Percentiles rank a stretch among this genome's conserved stretches.
Conservation (phyloP, 768 basidiomycete species). For the Kwoniella dejecticola region DNA sequence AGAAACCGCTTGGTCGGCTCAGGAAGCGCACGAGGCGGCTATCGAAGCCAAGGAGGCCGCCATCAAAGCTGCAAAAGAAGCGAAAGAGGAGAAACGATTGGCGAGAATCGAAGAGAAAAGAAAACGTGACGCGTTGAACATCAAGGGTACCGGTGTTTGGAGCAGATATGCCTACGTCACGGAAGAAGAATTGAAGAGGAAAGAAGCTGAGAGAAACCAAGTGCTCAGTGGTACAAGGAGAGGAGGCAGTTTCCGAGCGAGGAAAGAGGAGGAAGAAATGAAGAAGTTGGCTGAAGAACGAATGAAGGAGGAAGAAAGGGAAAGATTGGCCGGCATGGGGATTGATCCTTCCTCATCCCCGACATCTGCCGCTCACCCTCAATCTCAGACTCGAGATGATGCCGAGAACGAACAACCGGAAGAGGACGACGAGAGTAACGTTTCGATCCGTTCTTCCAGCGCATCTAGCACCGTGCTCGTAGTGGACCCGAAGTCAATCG, state of each 20-base stretch:
- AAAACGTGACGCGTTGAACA: conserved; percentile 25
- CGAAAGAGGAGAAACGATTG: conserved; percentile 28
- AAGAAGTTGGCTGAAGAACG: conserved; percentile 25
- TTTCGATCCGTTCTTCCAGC: not conserved
- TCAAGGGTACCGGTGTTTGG: conserved; percentile 48
- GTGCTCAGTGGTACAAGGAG: conserved; percentile 35
- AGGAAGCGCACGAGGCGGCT: conserved; percentile 31
- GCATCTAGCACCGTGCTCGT: conserved; percentile 5
- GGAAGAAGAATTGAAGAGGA: conserved; percentile 31
- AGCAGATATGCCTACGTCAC: conserved; percentile 37
- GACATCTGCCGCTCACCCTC: not conserved
- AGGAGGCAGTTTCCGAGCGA: conserved; percentile 41
- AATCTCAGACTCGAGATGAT: not conserved
- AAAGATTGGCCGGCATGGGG: not conserved
- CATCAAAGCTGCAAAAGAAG: conserved; percentile 16
- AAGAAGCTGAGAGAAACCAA: conserved; percentile 23
- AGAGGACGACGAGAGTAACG: conserved; percentile 6
- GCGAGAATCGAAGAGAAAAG: conserved; percentile 32
- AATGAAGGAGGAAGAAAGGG: not conserved
- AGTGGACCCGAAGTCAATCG: not conserved
- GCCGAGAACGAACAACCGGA: not conserved
- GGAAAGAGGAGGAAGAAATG: conserved; percentile 40
- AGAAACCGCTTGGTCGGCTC: conserved; percentile 31
- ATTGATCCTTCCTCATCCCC: not conserved
- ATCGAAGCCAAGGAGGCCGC: conserved; percentile 21